These are phyloP conservation scores for Trichosporon inkin DNA, from an alignment of 1,284 basidiomycete genomes.

Conservation along the genomic window DNA sequence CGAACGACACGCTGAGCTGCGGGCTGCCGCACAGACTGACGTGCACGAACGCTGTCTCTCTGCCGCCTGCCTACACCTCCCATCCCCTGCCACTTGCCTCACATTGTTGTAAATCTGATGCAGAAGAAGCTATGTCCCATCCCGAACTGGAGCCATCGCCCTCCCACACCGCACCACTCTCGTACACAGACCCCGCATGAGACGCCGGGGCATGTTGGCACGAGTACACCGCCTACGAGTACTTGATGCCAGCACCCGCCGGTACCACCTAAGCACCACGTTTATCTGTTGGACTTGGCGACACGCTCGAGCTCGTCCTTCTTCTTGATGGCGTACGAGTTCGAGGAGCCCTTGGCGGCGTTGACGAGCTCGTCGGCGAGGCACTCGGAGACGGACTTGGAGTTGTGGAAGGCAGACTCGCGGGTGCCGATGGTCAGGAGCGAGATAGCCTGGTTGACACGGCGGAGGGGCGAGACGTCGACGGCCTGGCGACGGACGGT, in stretches of 20 bases:
- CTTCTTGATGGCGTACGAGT: conserved; percentile 95
- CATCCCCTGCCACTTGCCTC: too few species aligned
- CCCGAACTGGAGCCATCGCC: conserved; percentile 16
- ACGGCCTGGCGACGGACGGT: conserved; percentile 99
- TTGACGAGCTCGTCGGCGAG: conserved; percentile 99
- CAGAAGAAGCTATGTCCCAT: conserved; percentile 26
- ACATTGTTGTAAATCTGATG: conserved; percentile 23
- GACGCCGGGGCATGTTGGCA: conserved; percentile 11
- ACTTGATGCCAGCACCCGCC: conserved; percentile 13
- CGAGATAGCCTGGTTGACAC: conserved; percentile 96
- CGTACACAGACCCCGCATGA: conserved; percentile 25
- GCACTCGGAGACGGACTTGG: conserved; percentile 98
- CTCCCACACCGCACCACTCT: conserved; percentile 25
- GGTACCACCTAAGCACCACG: conserved; percentile 20
- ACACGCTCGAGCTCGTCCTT: conserved; percentile 87
- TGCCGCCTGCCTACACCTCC: too few species aligned
- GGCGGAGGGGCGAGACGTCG: conserved; percentile 96
- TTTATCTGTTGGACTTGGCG: conserved; percentile 97
- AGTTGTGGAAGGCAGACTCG: conserved; percentile 99
- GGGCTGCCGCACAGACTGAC: neutral
- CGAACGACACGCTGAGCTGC: too few species aligned
- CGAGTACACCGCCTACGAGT: conserved; percentile 8
- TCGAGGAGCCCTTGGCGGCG: conserved; percentile 99
- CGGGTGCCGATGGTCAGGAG: conserved; percentile 96
- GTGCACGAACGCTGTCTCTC: too few species aligned